Percentiles rank a stretch among this genome's conserved stretches.
Conservation (phyloP, 169 alveolate genomes). For the Perkinsus chesapeaki region DNA sequence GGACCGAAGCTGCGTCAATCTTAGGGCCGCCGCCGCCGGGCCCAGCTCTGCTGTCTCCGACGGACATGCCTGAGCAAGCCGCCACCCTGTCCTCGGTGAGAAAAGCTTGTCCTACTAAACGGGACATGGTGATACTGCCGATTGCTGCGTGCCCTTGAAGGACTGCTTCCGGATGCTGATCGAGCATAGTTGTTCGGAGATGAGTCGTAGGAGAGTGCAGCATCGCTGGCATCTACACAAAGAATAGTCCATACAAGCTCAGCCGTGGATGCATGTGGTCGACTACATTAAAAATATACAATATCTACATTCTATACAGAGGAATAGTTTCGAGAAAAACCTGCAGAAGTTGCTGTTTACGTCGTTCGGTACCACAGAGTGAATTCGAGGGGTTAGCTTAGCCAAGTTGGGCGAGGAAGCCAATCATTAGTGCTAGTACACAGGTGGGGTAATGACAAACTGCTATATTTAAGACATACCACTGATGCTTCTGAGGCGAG, state of each 20-base stretch:
- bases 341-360: too few species aligned
- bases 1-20: neutral
- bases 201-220: neutral
- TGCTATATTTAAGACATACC: neutral
- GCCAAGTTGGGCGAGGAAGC: too few species aligned
- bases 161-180: neutral
- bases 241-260: neutral
- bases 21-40: neutral
- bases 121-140: neutral
- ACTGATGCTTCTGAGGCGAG: neutral
- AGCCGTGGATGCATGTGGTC: too few species aligned
- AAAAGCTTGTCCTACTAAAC: neutral
- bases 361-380: too few species aligned
- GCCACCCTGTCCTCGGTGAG: too few species aligned
- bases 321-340: too few species aligned
- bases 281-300: too few species aligned
- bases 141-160: neutral
- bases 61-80: neutral
- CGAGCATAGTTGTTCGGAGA: neutral
- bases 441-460: neutral
- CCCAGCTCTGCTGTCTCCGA: neutral
- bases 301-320: too few species aligned
- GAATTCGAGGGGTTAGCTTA: too few species aligned
- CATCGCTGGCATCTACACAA: neutral
- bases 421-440: too few species aligned